These are phyloP conservation scores for Leishmania aethiopica DNA, from an alignment of 208 protist genomes.

Conservation along the genomic window DNA sequence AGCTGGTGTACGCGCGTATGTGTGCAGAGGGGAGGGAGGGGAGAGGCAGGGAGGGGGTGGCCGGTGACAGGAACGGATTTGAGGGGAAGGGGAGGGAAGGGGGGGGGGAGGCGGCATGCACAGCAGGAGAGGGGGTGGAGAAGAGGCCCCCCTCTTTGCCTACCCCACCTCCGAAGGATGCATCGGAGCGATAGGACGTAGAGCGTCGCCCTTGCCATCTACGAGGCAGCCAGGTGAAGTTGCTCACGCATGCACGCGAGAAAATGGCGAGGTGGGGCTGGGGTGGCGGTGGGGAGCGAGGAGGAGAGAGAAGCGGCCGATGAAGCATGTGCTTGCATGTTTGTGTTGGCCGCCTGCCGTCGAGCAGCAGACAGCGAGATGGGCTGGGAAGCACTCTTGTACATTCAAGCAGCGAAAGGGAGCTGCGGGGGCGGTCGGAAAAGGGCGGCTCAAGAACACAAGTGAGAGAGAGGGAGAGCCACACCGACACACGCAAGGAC, in stretches of 20 bases:
- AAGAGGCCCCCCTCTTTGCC: too few species aligned
- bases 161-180: neutral
- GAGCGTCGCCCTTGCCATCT: neutral
- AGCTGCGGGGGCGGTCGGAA: neutral
- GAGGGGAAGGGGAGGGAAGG: neutral
- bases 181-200: neutral
- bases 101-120: neutral
- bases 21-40: neutral
- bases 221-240: neutral
- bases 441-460: neutral
- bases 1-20: neutral
- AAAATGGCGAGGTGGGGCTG: neutral
- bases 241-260: neutral
- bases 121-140: neutral
- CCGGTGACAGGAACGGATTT: neutral
- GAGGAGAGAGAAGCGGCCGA: neutral
- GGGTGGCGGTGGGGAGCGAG: neutral
- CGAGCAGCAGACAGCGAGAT: neutral
- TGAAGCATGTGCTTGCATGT: neutral
- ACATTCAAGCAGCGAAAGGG: neutral
- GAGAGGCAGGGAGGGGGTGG: neutral
- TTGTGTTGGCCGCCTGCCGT: neutral
- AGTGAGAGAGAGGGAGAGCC: neutral
- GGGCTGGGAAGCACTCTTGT: neutral
- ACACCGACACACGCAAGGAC: neutral